phyloP scores from a whole-genome alignment of 306 rosid genomes.

The Acacia confusa region DNA sequence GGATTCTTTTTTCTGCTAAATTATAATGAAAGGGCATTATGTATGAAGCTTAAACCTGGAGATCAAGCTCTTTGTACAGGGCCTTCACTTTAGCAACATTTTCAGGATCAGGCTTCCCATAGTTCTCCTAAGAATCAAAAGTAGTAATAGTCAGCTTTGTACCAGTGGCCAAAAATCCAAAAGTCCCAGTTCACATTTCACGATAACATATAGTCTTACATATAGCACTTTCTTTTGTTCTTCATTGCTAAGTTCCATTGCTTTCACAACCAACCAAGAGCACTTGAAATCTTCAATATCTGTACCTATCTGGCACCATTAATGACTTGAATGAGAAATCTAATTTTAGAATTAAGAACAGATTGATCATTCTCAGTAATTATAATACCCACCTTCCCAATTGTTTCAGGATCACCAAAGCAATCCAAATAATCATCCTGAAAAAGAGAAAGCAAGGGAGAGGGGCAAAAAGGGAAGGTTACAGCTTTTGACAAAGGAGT shows the following conservation, averaged over 20 bases:
- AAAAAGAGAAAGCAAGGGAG: not conserved
- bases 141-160: slow-evolving; percentile 6
- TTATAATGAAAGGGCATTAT: not conserved
- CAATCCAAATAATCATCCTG: slow-evolving; percentile 98
- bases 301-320: slow-evolving; percentile 75
- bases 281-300: slow-evolving; percentile 98
- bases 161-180: not conserved
- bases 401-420: slow-evolving; percentile 77
- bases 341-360: not conserved
- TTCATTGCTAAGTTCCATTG: slow-evolving; percentile 69
- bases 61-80: slow-evolving; percentile 69
- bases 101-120: slow-evolving; percentile 65
- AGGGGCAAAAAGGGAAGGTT: not conserved
- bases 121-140: slow-evolving; percentile 60
- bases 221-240: slow-evolving; percentile 68
- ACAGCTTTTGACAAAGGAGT: slow-evolving; percentile 7
- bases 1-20: not conserved
- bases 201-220: slow-evolving; percentile 46
- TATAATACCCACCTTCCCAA: slow-evolving; percentile 70
- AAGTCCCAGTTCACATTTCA: not conserved
- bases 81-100: slow-evolving; percentile 73
- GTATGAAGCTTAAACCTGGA: slow-evolving; percentile 58
- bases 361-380: slow-evolving; percentile 4
- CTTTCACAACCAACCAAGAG: slow-evolving; percentile 95
- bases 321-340: slow-evolving; percentile 35